Base-by-base conservation (phyloP, 2,329 filamentous ascomycete species). In the Sclerotinia trifoliorum region DNA sequence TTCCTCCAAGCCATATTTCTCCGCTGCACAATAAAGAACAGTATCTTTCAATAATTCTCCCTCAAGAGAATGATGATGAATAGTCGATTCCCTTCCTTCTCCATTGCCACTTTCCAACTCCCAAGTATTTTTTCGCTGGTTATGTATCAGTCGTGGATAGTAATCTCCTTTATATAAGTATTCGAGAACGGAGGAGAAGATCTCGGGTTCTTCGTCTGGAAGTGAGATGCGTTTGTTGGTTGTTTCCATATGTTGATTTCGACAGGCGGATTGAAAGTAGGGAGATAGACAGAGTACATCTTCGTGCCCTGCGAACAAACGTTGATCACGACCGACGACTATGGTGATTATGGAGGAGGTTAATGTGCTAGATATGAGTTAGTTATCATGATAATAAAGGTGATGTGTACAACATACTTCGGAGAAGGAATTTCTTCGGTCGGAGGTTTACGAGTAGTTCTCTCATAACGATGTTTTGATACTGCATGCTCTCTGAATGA, bases 281-380 rank as follows among this genome's bases (percentile, higher is more conserved):
- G 92, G 88, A 15, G 92, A 95, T 67, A 85, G 82, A 77, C 84
- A 86, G 69, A 97, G 88, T 70, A 96, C 86, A 73, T 95, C 90
- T 82, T 96, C 92, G 79, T 97, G 94, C 8, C 93, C 93, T 49
- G 94, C 94, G 77, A 97, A 97, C 73, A 97, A 89, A 29, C 94
- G 88, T 78, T 93, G 89, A 73, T 94, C 90, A 6, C 85, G 85
- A n/a, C 92, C 92, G 74, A 96, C 87, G 74, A 91, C 86, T 70
- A 96, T 85, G 13, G 92, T 96, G 73, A 96, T 86, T 77, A 95
- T 92, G 56, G 90, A 82, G 3, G 89, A 90, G 35, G 84, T 85
- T 68, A 88, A 77, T 68, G 80, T 85, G 70, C 86, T 89, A 51
- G 13, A 65, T 46, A 48, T 55, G 19, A 21, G 54, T 74, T 52